Evolutionary conservation across 2,329 filamentous ascomycete genomes (phyloP), one percentile per base, ranked within the genome.

Genomic region (Tolypocladium album): DNA sequence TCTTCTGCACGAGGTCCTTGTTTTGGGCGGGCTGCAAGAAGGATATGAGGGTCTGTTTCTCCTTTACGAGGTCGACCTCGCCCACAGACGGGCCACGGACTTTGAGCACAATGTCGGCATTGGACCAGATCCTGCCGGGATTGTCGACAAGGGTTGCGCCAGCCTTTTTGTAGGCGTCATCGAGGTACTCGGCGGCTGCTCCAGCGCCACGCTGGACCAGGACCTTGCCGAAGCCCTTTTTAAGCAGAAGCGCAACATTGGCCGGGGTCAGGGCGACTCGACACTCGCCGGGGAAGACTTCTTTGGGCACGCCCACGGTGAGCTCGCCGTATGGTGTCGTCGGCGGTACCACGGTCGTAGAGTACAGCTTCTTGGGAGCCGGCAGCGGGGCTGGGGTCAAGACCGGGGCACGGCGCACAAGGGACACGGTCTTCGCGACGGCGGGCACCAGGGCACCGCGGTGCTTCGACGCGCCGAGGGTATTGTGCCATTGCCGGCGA

Each of bases 1-100:
- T 82, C 61, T 84, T 86, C 61, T 91, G 83, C 12, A 96, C 88
- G 7, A 93, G 76, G 11, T 83, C 78, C 72, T 84, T 87, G 73
- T 95, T 95, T 75, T 93, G 89, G 8, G 85, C 81, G 0, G 91
- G 91, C 70, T 95, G 91, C 36, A 96, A 75, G 69, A 96, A 90
- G 2, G 89, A 93, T 65, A 95, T 88, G 60, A 96, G 72, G 0
- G 89, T 92, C 56, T 89, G 85, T 3, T 86, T 85, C 64, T 86
- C 79, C 62, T 83, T 85, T 64, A 94, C 82, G 40, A 78, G 78
- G 62, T 86, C 82, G 5, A 90, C 82, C 72, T 95, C 91, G 61
- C 83, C 82, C 56, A 84, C 75, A 7, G 83, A 87, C 0, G 91
- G 90, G 1, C 87, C 84, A 50, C 91, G 86, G 59, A 96, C 90